These are phyloP conservation scores for Backusella mclennaniae DNA, from an alignment of 192 early-diverging fungal genomes.

Conservation along the genomic window DNA sequence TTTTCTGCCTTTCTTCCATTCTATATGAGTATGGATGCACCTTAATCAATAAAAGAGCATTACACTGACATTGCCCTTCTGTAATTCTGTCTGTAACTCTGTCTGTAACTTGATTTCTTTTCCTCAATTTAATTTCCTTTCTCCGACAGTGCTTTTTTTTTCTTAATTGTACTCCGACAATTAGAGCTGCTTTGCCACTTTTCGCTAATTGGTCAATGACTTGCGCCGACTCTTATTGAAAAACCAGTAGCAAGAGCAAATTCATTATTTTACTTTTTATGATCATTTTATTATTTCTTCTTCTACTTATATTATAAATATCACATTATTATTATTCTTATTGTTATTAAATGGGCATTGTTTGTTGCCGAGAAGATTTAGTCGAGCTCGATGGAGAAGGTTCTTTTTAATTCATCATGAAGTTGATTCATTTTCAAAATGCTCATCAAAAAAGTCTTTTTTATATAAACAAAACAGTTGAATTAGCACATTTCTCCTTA, in stretches of 20 bases:
- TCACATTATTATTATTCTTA: background rate
- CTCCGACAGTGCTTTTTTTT: too few relatives aligned
- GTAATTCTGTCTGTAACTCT: too few relatives aligned
- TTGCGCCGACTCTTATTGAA: too few relatives aligned
- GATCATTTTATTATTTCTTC: background rate
- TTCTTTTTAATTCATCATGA: background rate
- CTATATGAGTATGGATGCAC: too few relatives aligned
- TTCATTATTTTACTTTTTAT: background rate
- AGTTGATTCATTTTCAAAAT: background rate
- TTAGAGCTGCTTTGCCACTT: too few relatives aligned
- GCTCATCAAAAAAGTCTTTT: background rate
- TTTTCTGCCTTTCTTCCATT: too few relatives aligned
- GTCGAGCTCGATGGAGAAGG: conserved; percentile 19
- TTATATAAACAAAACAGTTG: background rate
- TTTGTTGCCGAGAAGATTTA: conserved; percentile 23
- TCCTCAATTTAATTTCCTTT: too few relatives aligned
- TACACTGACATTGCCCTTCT: too few relatives aligned
- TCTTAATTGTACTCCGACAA: too few relatives aligned
- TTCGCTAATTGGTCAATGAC: too few relatives aligned
- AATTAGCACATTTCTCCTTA: conserved; percentile 64
- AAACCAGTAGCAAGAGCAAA: background rate
- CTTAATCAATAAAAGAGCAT: too few relatives aligned
- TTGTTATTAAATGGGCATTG: conserved; percentile 18
- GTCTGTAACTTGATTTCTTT: too few relatives aligned
- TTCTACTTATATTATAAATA: background rate